Evolutionary conservation across 2,329 filamentous ascomycete genomes (phyloP).

Genomic region (Colletotrichum truncatum): DNA sequence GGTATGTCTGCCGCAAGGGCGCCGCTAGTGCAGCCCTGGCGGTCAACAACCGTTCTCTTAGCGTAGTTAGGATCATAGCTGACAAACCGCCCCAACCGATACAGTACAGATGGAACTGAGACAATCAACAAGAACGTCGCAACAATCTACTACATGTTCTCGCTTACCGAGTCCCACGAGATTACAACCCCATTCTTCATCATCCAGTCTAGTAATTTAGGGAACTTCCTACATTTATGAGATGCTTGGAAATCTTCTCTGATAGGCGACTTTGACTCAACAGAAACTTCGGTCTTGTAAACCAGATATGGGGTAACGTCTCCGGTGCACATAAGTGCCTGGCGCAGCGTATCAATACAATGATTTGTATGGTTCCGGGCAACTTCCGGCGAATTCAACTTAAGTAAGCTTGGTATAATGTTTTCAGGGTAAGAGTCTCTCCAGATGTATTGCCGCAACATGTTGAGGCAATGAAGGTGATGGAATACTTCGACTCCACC

Average conservation of each 20-base stretch:
- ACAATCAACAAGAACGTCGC: background rate
- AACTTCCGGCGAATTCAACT: background rate
- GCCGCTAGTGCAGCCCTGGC: background rate
- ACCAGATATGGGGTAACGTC: constrained; percentile 5
- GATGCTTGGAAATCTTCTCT: background rate
- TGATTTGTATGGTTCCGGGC: background rate
- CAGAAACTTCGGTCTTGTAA: background rate
- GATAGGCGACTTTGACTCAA: background rate
- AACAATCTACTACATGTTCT: background rate
- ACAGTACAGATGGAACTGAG: background rate
- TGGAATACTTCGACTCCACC: background rate
- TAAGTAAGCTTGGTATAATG: background rate
- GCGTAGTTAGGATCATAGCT: background rate
- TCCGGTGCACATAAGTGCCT: background rate
- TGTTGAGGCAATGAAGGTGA: constrained; percentile 6
- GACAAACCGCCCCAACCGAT: background rate
- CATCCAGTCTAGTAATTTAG: background rate
- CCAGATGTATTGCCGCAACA: constrained; percentile 6
- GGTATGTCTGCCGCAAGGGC: background rate
- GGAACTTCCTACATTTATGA: constrained; percentile 6
- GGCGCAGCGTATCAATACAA: constrained; percentile 2
- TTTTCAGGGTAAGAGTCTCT: constrained; percentile 1
- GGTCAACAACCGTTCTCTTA: background rate
- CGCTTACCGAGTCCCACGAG: background rate
- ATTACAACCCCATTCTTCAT: background rate